Percentiles rank a stretch among this genome's conserved stretches.
Conservation (phyloP, 1,139 yeast species). For the Blastobotrys malaysiensis region DNA sequence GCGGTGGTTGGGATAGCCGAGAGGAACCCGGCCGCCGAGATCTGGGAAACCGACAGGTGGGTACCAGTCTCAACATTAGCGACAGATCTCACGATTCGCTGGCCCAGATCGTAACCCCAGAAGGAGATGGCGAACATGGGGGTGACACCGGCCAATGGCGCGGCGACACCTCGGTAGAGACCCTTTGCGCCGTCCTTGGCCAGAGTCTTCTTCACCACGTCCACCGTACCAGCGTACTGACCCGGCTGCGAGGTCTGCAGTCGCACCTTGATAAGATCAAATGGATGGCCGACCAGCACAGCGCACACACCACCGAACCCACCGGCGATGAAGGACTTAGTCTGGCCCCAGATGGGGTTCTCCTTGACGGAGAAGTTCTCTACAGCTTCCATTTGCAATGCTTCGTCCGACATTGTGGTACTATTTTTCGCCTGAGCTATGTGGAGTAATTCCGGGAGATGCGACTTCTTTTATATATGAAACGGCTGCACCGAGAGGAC, state of each 20-base stretch:
- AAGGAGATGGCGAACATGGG: conserved; percentile 98
- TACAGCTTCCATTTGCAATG: conserved; percentile 2
- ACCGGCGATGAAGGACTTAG: conserved; percentile 85
- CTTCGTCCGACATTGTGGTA: conserved; percentile 8
- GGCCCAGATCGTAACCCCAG: conserved; percentile 97
- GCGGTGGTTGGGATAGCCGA: conserved; percentile 93
- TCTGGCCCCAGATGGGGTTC: conserved; percentile 35
- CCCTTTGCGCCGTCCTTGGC: conserved; percentile 71
- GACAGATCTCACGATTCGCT: conserved; percentile 53
- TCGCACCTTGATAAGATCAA: conserved; percentile 87
- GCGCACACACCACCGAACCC: conserved; percentile 85
- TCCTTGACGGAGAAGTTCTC: conserved; percentile 6
- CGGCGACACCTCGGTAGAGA: conserved; percentile 79
- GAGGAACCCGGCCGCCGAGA: conserved; percentile 91
- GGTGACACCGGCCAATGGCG: conserved; percentile 90
- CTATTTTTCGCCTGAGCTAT: background rate
- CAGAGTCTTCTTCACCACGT: conserved; percentile 65
- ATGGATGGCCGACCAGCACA: conserved; percentile 92
- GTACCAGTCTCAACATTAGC: conserved; percentile 36
- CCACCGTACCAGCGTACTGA: conserved; percentile 52
- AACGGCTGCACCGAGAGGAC: background rate
- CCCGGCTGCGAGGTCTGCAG: conserved; percentile 60
- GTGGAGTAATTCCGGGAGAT: background rate
- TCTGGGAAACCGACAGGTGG: conserved; percentile 58
- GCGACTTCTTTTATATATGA: background rate